These are phyloP conservation scores for Aspergillus viridinutans DNA, from an alignment of 2,329 filamentous ascomycete genomes.

Conservation along the genomic window DNA sequence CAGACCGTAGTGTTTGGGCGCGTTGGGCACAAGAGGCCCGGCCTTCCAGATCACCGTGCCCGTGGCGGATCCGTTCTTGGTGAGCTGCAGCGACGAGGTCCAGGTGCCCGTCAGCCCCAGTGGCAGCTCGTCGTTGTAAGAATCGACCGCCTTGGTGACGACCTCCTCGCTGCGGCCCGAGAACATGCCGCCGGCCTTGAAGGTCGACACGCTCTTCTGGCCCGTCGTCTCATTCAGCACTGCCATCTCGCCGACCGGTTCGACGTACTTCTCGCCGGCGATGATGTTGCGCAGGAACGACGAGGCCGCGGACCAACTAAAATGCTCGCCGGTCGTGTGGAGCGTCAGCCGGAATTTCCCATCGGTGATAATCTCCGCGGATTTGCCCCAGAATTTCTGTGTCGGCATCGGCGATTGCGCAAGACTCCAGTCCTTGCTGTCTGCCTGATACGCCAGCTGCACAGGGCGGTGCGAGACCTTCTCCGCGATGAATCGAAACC, in stretches of 20 bases:
- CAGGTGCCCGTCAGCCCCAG: slow-evolving; percentile 75
- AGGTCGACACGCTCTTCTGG: slow-evolving; percentile 78
- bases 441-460: slow-evolving; percentile 87
- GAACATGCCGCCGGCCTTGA: slow-evolving; percentile 96
- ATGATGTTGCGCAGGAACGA: slow-evolving; percentile 94
- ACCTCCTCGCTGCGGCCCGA: slow-evolving; percentile 91
- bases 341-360: slow-evolving; percentile 77
- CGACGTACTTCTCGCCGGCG: slow-evolving; percentile 95
- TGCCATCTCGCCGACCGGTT: slow-evolving; percentile 87
- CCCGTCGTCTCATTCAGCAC: slow-evolving; percentile 80
- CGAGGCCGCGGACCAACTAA: slow-evolving; percentile 83
- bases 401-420: slow-evolving; percentile 81
- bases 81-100: slow-evolving; percentile 69
- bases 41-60: slow-evolving; percentile 73
- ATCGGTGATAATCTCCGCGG: slow-evolving; percentile 87
- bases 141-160: slow-evolving; percentile 66
- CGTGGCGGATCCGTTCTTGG: slow-evolving; percentile 57
- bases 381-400: slow-evolving; percentile 99
- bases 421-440: slow-evolving; percentile 79
- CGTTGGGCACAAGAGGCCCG: slow-evolving; percentile 72
- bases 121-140: slow-evolving; percentile 61
- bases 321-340: slow-evolving; percentile 72
- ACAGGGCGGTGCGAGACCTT: slow-evolving; percentile 93
- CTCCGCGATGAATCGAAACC: slow-evolving; percentile 88
- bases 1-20: slow-evolving; percentile 77